Base-by-base conservation (phyloP, 257 asterid species). In the Plantago major region DNA sequence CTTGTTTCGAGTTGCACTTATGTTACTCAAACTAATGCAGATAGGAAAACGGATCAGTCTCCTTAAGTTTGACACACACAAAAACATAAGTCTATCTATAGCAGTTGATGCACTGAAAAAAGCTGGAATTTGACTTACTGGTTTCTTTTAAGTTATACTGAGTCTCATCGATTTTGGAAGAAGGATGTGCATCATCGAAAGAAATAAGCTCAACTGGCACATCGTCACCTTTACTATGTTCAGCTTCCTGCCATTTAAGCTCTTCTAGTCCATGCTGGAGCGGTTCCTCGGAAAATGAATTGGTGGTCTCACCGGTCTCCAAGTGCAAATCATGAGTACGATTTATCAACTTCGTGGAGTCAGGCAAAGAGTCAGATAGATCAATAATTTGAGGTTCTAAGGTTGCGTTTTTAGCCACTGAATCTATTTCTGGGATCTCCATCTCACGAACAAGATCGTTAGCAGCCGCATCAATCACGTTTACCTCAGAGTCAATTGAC, bases 201-300 rank as follows among this genome's bases (percentile, higher is more conserved):
- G 71, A 64, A 48, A 62, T 48, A 44, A 71, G 70, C 66, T 75
- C 80, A 43, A 80, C 49, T 13, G 68, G 58, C 62, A 49, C 63
- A 38, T 56, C 56, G 44, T 46, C 62, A 58, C 60, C 71, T 68
- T 64, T 51, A 45, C 70, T 60, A 43, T 26, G 26, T 16, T 60
- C 79, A 69, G 62, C 65, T 55, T 75, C 73, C 67, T 58, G 71
- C 87, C 81, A 60, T 18, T 50, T 73, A 63, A 74, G 68, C 59
- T 78, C 85, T 65, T 74, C 79, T 42, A 69, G 59, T 46, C 74
- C 84, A 63, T 60, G 79, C 44, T 52, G 81, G 54, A 67, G 51
- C 60, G 77, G 60, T 10, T 55, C 66, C 56, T 73, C 65, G 2
- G 79, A 67, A 66, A 65, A 48, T 30, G 75, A 45, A 66, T 33